Conservation (phyloP, 2,329 filamentous ascomycete genomes). For the Emmonsiellopsis sp. region DNA sequence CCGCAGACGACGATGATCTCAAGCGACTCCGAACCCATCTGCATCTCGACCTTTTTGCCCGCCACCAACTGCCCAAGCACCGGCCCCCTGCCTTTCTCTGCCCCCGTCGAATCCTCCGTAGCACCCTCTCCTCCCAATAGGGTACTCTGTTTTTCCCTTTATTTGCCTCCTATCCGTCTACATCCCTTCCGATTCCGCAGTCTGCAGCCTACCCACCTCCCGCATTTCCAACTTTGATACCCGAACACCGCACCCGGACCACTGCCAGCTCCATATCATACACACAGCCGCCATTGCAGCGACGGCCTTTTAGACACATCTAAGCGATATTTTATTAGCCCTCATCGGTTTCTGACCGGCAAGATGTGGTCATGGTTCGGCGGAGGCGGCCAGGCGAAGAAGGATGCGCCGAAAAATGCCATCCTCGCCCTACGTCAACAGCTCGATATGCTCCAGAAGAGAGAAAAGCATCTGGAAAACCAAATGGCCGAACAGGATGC, state of each 20-base stretch:
- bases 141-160: not conserved
- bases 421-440: constrained; percentile 81
- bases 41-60: not conserved
- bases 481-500: constrained; percentile 91
- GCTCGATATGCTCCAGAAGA: constrained; percentile 95
- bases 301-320: constrained; percentile 1
- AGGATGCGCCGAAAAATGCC: constrained; percentile 92
- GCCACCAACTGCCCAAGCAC: not conserved
- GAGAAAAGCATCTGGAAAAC: constrained; percentile 79
- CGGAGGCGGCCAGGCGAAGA: constrained; percentile 69
- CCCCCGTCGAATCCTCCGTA: not conserved
- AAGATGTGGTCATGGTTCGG: constrained; percentile 84
- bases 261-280: not conserved
- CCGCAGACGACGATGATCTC: not conserved
- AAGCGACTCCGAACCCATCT: not conserved
- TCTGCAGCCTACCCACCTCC: not conserved
- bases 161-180: not conserved
- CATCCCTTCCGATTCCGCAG: not conserved
- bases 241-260: not conserved
- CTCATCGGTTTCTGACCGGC: constrained; percentile 2
- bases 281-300: constrained; percentile 4
- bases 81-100: too few species aligned
- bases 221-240: not conserved
- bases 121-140: not conserved
- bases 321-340: constrained; percentile 1